A percentile compares a stretch with the other conserved stretches of the same genome.
phyloP scores from a whole-genome alignment of 371 early-diverging fungal species.

The Funneliformis caledonium region DNA sequence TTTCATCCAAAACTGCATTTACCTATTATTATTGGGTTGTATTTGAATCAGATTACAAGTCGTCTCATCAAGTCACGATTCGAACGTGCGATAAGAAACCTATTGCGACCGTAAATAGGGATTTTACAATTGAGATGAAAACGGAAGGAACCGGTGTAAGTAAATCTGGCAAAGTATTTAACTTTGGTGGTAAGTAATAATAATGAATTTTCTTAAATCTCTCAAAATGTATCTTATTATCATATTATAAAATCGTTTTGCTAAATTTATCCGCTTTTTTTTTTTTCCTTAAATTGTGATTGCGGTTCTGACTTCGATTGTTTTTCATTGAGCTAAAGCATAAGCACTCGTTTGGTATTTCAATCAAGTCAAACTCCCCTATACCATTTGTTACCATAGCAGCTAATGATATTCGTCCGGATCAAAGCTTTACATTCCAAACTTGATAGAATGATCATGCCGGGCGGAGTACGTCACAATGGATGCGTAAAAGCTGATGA shows the following conservation, averaged over 20 bases:
- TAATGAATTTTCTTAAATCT: neutral
- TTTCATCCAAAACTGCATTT: neutral
- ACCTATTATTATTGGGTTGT: constrained; percentile 14
- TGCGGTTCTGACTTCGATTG: neutral
- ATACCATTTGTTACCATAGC: neutral
- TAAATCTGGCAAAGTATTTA: neutral
- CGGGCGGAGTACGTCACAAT: neutral
- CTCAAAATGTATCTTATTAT: too few species aligned
- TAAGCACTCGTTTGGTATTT: neutral
- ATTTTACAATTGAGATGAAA: neutral
- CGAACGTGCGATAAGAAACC: neutral
- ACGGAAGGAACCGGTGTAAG: neutral
- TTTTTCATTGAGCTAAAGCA: neutral
- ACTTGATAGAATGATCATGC: neutral
- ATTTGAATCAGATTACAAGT: neutral
- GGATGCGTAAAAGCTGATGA: constrained; percentile 6
- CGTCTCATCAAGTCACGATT: neutral
- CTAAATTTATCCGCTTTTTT: neutral
- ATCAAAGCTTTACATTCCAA: neutral
- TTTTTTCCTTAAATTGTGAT: neutral
- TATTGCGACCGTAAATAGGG: neutral
- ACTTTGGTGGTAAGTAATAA: neutral
- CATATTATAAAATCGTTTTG: too few species aligned
- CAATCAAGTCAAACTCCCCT: neutral
- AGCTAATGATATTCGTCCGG: neutral